Percentiles rank a stretch among this genome's conserved stretches.
Conservation (phyloP, 768 basidiomycete species). For the Sarcodon aspratus region DNA sequence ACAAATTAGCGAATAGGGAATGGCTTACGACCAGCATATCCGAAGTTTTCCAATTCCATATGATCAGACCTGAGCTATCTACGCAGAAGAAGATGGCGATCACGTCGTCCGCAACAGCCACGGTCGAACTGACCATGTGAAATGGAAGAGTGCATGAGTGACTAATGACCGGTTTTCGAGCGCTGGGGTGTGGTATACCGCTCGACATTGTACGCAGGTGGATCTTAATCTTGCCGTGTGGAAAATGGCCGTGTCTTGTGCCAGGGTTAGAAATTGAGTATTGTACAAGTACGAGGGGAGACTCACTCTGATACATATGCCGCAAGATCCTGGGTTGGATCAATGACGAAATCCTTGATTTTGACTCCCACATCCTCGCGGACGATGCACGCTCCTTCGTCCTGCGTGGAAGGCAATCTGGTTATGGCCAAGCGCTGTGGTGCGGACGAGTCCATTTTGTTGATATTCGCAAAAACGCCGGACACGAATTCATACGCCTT, state of each 20-base stretch:
- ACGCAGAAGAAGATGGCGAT: constrained; percentile 35
- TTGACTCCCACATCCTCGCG: constrained; percentile 26
- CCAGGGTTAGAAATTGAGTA: not conserved
- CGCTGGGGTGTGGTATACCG: constrained; percentile 29
- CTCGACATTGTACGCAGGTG: constrained; percentile 30
- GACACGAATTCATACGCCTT: constrained; percentile 52
- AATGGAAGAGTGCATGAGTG: constrained; percentile 2
- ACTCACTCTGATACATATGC: constrained; percentile 16
- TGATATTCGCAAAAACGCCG: constrained; percentile 41
- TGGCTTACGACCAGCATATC: constrained; percentile 27
- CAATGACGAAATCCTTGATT: constrained; percentile 50
- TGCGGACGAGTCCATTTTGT: constrained; percentile 3
- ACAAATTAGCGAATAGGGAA: constrained; percentile 2
- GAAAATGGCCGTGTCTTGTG: not conserved
- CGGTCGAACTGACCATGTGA: constrained; percentile 19
- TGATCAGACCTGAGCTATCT: constrained; percentile 22
- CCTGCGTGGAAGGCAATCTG: constrained; percentile 12
- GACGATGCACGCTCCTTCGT: constrained; percentile 9
- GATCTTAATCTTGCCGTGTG: constrained; percentile 18
- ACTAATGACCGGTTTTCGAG: constrained; percentile 15
- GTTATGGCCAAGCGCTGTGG: constrained; percentile 14
- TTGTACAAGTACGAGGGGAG: not conserved
- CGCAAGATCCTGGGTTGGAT: constrained; percentile 52
- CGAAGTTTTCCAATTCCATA: constrained; percentile 46
- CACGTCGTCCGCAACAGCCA: constrained; percentile 45